These are phyloP conservation scores for Aspergillus carlsbadensis DNA, from an alignment of 495 filamentous ascomycete species.

Conservation along the genomic window DNA sequence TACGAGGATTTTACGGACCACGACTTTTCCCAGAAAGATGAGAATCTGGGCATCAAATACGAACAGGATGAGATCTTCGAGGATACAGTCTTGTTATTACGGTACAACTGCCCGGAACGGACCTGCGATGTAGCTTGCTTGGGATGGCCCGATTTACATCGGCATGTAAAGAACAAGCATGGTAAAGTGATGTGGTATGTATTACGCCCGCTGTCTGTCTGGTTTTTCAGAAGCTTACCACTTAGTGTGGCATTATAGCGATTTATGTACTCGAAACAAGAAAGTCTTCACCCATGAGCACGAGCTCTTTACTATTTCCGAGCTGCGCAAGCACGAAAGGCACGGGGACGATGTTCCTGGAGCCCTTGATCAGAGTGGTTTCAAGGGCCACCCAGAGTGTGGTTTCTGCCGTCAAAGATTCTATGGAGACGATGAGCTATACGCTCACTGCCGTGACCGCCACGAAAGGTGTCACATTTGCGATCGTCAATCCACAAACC, in stretches of 20 bases:
- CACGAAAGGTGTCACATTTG: constrained; percentile 96
- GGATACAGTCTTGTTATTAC: constrained; percentile 82
- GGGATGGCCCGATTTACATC: constrained; percentile 90
- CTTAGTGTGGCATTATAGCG: constrained; percentile 36
- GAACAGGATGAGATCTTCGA: constrained; percentile 82
- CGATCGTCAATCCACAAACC: constrained; percentile 66
- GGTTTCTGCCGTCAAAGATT: constrained; percentile 89
- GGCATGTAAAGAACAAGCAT: constrained; percentile 81
- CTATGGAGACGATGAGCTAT: constrained; percentile 95
- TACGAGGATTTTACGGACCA: constrained; percentile 75
- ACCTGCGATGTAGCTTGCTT: constrained; percentile 86
- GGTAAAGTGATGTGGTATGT: constrained; percentile 83
- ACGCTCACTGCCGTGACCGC: constrained; percentile 83
- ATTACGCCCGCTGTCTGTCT: background rate
- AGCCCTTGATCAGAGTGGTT: constrained; percentile 87
- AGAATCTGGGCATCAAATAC: constrained; percentile 86
- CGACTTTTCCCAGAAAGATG: constrained; percentile 73
- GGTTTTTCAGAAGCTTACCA: constrained; percentile 5
- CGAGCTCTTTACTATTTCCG: constrained; percentile 80
- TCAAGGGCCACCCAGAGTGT: constrained; percentile 94
- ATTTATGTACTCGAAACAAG: constrained; percentile 91
- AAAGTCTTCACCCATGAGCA: constrained; percentile 99
- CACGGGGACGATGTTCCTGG: constrained; percentile 91
- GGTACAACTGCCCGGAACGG: constrained; percentile 89
- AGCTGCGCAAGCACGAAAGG: constrained; percentile 82